phyloP scores from a whole-genome alignment of 257 asterid species.

The Gynochthodes officinalis region DNA sequence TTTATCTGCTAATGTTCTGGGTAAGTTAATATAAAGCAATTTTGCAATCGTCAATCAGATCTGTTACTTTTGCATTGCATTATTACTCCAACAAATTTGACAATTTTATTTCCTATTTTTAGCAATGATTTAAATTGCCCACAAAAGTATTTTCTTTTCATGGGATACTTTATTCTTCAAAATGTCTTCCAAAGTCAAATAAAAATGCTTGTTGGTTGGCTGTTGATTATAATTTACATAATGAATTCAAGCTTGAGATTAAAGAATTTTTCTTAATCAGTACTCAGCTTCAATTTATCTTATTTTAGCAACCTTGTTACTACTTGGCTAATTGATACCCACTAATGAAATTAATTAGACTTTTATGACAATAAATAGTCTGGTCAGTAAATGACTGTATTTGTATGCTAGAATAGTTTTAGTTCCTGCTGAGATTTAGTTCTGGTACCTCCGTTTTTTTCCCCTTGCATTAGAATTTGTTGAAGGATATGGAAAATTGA shows the following conservation, averaged over 20 bases:
- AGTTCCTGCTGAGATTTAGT: no score
- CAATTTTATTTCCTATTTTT: neutral
- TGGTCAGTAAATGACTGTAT: no score
- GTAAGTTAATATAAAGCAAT: neutral
- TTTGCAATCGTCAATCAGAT: neutral
- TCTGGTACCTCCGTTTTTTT: no score
- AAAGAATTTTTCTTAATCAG: neutral
- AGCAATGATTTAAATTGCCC: neutral
- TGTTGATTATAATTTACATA: neutral
- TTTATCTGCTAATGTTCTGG: no score
- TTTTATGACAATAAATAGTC: neutral
- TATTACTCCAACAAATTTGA: neutral
- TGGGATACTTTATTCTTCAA: neutral
- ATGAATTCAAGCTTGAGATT: slow-evolving; percentile 1
- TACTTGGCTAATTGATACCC: neutral
- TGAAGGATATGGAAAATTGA: no score
- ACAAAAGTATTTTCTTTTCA: neutral
- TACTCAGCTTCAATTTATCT: neutral
- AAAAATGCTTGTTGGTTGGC: neutral
- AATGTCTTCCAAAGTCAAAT: neutral
- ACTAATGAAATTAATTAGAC: neutral
- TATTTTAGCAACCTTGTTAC: neutral
- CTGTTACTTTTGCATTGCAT: neutral
- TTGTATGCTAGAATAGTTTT: neutral
- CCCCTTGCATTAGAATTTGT: neutral